A percentile compares a stretch with the other conserved stretches of the same genome.
These are phyloP conservation scores for Stachybotrys chartarum DNA, from an alignment of 2,329 filamentous ascomycete species.

Conservation along the genomic window DNA sequence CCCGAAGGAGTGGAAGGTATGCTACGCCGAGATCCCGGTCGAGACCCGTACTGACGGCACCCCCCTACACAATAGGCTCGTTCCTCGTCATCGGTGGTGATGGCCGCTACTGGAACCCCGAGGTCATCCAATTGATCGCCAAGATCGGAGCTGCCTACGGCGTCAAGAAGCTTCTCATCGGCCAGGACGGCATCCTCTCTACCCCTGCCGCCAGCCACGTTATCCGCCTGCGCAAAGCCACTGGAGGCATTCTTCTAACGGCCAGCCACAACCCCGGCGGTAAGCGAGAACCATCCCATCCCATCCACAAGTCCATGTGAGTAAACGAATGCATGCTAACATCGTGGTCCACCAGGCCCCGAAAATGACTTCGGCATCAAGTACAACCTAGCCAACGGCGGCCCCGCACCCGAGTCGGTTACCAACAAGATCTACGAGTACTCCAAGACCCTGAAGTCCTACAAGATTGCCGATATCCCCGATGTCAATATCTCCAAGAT, in stretches of 20 bases:
- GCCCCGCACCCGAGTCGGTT: conserved; percentile 88
- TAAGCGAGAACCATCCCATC: conserved; percentile 34
- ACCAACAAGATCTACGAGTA: conserved; percentile 97
- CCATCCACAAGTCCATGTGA: background rate
- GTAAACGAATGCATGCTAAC: background rate
- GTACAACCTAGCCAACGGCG: conserved; percentile 96
- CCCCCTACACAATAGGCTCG: conserved; percentile 36
- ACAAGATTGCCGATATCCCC: conserved; percentile 85
- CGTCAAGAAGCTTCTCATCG: conserved; percentile 97
- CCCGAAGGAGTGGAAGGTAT: conserved; percentile 81
- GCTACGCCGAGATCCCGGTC: conserved; percentile 6
- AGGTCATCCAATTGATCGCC: conserved; percentile 92
- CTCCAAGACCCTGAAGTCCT: conserved; percentile 82
- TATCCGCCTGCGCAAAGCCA: conserved; percentile 90
- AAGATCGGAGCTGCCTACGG: conserved; percentile 96
- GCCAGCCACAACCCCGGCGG: conserved; percentile 98
- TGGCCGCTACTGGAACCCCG: conserved; percentile 94
- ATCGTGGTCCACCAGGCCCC: conserved; percentile 52
- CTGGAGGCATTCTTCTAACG: conserved; percentile 91
- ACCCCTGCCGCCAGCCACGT: conserved; percentile 94
- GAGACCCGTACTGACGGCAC: background rate
- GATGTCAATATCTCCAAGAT: conserved; percentile 79
- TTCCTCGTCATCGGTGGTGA: conserved; percentile 97
- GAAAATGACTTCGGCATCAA: conserved; percentile 98
- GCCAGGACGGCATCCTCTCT: conserved; percentile 92